A percentile compares a stretch with the other conserved stretches of the same genome.
These are phyloP conservation scores for Gautieria morchelliformis DNA, from an alignment of 768 basidiomycete species.

Conservation along the genomic window DNA sequence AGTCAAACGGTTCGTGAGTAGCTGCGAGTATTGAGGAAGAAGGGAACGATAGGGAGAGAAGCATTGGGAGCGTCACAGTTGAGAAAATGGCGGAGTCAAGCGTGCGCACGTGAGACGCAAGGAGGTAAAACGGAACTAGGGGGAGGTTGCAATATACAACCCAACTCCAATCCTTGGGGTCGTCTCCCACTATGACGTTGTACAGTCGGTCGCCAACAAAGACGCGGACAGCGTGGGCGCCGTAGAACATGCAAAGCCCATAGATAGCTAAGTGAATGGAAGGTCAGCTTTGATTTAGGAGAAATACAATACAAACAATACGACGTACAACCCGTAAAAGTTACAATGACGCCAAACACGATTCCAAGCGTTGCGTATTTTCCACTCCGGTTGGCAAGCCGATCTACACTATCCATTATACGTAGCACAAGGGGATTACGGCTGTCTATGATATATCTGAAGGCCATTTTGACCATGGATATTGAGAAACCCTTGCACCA, in stretches of 20 bases:
- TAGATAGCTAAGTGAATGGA: constrained; percentile 30
- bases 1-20: not conserved
- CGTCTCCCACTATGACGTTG: constrained; percentile 52
- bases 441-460: constrained; percentile 45
- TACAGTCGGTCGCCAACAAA: constrained; percentile 66
- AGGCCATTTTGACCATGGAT: not conserved
- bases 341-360: constrained; percentile 38
- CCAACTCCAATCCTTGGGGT: constrained; percentile 68
- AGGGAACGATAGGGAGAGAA: constrained; percentile 21
- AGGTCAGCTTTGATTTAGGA: not conserved
- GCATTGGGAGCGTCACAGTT: constrained; percentile 22
- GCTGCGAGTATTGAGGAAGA: constrained; percentile 6
- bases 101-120: constrained; percentile 39
- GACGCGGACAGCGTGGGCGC: constrained; percentile 58
- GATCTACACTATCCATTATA: constrained; percentile 43
- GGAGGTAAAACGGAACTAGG: constrained; percentile 56
- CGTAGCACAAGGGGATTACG: constrained; percentile 44
- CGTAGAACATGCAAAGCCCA: constrained; percentile 52
- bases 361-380: constrained; percentile 42
- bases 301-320: not conserved
- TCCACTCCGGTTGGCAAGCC: constrained; percentile 39
- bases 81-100: constrained; percentile 19
- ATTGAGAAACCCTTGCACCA: not conserved
- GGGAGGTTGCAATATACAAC: constrained; percentile 69
- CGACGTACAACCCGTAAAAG: constrained; percentile 53